Evolutionary conservation across 2,329 filamentous ascomycete species (phyloP), one percentile per base, ranked within the genome.

Genomic region (Capronia epimyces): DNA sequence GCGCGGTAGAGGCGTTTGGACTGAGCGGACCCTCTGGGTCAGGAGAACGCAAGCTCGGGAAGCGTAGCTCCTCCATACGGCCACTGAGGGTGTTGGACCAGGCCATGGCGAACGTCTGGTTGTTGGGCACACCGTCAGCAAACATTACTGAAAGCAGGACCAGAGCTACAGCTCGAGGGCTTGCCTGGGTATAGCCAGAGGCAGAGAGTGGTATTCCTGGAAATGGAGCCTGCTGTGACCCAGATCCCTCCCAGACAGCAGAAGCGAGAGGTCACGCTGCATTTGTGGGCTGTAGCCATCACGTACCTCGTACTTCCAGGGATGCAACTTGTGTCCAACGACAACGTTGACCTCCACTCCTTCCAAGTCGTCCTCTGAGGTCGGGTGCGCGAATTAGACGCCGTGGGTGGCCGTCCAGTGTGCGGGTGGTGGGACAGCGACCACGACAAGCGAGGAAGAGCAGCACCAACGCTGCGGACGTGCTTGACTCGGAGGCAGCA

Each of bases 61-160:
- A 90, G 67, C 84, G 84, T 70, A 87, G 75, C 71, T 89, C 86
- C 71, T 91, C 87, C 79, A 88, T 86, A 67, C 79, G 76, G 64
- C 81, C 80, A 65, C 73, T 80, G 66, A 80, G 70, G 65, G 77
- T 76, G 65, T 78, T 76, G 60, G 79, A 79, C 71, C 80, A 85
- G 60, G 82, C 79, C 83, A 86, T 86, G 61, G 58, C 71, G 67
- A 62, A 60, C 57, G 37, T 55, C 54, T 59, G 44, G 39, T 43
- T 40, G 3, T 7, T 18, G 41, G 21, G 24, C 42, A 18, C 13
- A 25, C 22, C 21, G 46, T 55, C 46, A 55, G 53, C 41, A 42
- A 25, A 32, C n/a, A 15, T 32, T 12, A 18, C 15, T 49, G 20
- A 31, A 15, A 15, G 31, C 20, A 4, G 16, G 20, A 12, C 16